Conservation (phyloP, 208 protist genomes). For the Acanthamoeba culbertsoni region DNA sequence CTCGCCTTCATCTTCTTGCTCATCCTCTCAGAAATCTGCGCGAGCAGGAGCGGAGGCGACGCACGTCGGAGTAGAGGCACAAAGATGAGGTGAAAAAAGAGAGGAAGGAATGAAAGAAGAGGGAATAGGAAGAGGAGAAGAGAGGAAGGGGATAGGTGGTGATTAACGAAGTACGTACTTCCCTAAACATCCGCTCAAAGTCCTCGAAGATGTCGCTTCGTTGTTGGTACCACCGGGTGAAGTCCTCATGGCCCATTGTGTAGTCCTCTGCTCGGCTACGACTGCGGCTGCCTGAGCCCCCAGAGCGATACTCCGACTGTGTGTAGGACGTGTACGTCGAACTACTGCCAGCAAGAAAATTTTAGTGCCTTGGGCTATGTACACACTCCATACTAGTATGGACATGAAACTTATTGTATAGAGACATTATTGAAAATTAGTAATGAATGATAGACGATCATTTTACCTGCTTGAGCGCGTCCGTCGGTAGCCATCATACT, state of each 20-base stretch:
- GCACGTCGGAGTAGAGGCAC: not conserved
- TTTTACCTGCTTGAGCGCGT: not conserved
- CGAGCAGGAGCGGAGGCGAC: not conserved
- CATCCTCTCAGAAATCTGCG: not conserved
- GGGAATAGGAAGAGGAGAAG: not conserved
- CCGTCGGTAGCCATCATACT: not conserved
- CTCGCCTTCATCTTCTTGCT: not conserved
- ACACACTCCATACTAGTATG: too few species aligned
- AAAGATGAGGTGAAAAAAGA: not conserved
- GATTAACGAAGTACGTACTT: not conserved
- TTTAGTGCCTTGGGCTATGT: too few species aligned
- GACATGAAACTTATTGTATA: not conserved
- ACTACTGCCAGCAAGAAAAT: too few species aligned
- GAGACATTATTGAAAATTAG: not conserved
- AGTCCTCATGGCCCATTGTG: constrained; percentile 3
- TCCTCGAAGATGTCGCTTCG: constrained; percentile 1
- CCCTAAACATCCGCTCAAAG: not conserved
- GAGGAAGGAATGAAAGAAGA: not conserved
- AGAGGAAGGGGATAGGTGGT: not conserved
- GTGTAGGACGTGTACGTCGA: constrained; percentile 8
- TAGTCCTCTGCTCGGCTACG: not conserved
- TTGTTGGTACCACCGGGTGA: not conserved
- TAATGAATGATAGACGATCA: not conserved
- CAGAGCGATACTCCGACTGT: not conserved
- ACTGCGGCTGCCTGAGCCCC: not conserved